A percentile compares a stretch with the other conserved stretches of the same genome.
Conservation (phyloP, 1,139 yeast species). For the Geotrichum carabidarum region DNA sequence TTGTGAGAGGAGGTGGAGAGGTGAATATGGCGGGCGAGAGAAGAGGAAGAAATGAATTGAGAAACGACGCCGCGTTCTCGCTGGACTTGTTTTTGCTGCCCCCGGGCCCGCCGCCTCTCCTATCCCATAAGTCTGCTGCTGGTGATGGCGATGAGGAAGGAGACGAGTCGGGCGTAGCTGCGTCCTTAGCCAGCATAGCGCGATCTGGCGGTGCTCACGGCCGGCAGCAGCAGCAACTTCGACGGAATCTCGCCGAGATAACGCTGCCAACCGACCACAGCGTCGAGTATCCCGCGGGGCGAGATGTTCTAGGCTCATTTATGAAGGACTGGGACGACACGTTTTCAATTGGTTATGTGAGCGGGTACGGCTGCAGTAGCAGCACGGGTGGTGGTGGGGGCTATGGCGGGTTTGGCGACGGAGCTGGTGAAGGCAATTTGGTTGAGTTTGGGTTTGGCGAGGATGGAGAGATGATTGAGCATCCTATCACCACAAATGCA, state of each 20-base stretch:
- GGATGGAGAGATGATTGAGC: conserved; percentile 16
- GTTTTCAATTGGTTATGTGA: no score
- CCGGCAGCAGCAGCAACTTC: no score
- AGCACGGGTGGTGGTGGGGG: no score
- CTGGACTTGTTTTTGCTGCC: conserved; percentile 15
- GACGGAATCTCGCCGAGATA: conserved; percentile 1
- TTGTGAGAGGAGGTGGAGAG: neutral
- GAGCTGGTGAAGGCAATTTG: conserved; percentile 4
- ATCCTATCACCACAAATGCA: no score
- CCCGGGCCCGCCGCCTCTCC: conserved; percentile 1
- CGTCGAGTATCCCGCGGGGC: conserved; percentile 3
- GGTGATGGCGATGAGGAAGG: no score
- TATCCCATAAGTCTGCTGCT: no score
- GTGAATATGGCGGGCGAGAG: neutral
- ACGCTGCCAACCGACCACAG: conserved; percentile 12
- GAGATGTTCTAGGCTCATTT: conserved; percentile 2
- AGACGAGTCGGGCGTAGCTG: no score
- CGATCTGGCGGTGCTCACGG: no score
- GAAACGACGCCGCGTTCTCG: conserved; percentile 15
- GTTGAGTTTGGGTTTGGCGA: conserved; percentile 15
- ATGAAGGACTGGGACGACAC: neutral
- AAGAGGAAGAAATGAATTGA: conserved; percentile 8
- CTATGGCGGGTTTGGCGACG: neutral
- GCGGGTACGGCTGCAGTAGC: no score
- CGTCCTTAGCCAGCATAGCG: no score